Evolutionary conservation across 2,329 filamentous ascomycete genomes (phyloP), one percentile per base, ranked within the genome.

Genomic region (Apiospora rasikravindrae): DNA sequence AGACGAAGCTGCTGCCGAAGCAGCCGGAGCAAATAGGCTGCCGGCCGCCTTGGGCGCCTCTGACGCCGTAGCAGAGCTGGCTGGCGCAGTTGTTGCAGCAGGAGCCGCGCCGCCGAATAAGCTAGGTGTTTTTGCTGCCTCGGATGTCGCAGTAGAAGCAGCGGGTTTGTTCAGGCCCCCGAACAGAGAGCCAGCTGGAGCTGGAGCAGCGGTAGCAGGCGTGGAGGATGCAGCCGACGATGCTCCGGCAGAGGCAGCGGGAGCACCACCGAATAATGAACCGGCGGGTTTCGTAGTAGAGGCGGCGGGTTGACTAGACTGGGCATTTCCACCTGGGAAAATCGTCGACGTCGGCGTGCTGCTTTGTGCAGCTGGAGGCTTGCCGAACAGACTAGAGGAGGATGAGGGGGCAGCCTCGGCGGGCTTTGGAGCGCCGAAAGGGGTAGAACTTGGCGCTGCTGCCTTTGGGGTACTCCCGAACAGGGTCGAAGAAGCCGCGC

Each of bases 11-110:
- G 66, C 10, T 29, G 66, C 69, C n/a, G 79, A 71, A 33, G 77
- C 66, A n/a, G 74, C 29, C 33, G 22, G 29, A 22, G 26, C 82
- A 67, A 84, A 83, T 11, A 83, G 71, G n/a, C 77, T 71, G 26
- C 77, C 72, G 24, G 77, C 73, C 7, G 79, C 42, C 72, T 78
- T 73, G 2, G 81, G 70, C 47, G 82, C 72, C 37, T 82, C 74
- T 19, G 82, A 73, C 5, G 80, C 73, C 10, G 75, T 71, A 5
- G 76, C 73, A 24, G 78, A 49, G 33, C 78, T 75, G 22, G 79
- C 71, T 33, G 77, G 69, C 26, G 79, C 69, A 33, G 80, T 74
- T 44, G 77, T 72, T 2, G 78, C 72, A 5, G 80, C 73, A 53
- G 77, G 69, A 44, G 77, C 45, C 11, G 74, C 71, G 51, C 80